phyloP scores from a whole-genome alignment of 73 alveolate species.

The Paramecium bursaria region DNA sequence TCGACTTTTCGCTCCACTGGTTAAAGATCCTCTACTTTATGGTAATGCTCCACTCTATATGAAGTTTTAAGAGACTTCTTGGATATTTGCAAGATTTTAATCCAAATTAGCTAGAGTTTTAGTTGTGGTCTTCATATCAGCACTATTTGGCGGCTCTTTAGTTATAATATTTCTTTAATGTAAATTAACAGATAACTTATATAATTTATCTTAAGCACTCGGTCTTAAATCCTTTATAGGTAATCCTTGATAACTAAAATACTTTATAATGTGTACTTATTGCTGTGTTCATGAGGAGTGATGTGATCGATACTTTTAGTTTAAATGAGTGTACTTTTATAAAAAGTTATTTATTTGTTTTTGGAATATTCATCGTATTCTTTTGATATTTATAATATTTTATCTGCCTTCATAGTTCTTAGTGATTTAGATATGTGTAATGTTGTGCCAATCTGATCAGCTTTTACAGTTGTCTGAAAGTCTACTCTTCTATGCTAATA shows the following conservation, averaged over 20 bases:
- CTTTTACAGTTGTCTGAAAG: conserved; percentile 17
- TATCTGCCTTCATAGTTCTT: conserved; percentile 51
- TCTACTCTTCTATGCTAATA: conserved; percentile 33
- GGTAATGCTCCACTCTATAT: conserved; percentile 14
- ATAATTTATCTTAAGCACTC: neutral
- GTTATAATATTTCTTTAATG: conserved; percentile 7
- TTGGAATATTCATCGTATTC: conserved; percentile 43
- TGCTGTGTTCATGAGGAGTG: conserved; percentile 38
- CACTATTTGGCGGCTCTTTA: conserved; percentile 11
- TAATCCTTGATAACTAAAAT: conserved; percentile 18
- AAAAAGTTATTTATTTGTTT: conserved; percentile 10
- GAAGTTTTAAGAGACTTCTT: conserved; percentile 20
- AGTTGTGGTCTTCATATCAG: neutral
- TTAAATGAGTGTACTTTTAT: conserved; percentile 18
- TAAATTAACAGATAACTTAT: conserved; percentile 5
- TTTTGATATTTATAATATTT: neutral
- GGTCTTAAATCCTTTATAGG: conserved; percentile 28
- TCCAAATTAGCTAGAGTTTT: conserved; percentile 25
- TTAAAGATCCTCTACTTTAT: conserved; percentile 28
- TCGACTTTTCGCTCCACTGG: conserved; percentile 11
- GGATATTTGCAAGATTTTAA: conserved; percentile 11
- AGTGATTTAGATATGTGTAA: conserved; percentile 35
- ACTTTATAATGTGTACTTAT: conserved; percentile 1
- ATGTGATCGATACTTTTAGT: conserved; percentile 57
- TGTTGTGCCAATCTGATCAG: conserved; percentile 32